Evolutionary conservation across 1,284 basidiomycete genomes (phyloP).

Genomic region (Irpex sp.): DNA sequence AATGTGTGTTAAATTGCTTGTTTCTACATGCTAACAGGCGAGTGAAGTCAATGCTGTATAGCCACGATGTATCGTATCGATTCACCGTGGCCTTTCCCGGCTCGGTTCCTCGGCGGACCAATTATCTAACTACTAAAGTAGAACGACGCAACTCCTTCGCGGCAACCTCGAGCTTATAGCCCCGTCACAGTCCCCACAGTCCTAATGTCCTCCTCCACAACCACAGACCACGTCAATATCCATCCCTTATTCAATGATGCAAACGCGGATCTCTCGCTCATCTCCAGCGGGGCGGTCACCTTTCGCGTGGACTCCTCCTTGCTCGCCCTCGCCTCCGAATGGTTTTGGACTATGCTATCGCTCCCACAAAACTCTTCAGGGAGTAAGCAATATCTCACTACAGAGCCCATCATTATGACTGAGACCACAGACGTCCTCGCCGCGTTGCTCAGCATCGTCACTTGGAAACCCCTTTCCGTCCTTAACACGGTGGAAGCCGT

Average conservation of each 20-base stretch:
- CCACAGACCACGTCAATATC: background rate
- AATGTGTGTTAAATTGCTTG: too few relatives aligned
- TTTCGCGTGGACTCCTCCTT: conserved; percentile 51
- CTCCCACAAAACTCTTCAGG: conserved; percentile 35
- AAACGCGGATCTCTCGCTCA: conserved; percentile 44
- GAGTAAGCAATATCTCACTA: conserved; percentile 44
- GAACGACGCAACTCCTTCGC: too few relatives aligned
- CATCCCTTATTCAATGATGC: conserved; percentile 41
- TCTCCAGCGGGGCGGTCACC: conserved; percentile 34
- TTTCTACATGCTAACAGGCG: too few relatives aligned
- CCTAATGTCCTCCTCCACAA: background rate
- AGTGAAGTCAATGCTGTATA: too few relatives aligned
- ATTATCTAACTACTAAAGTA: too few relatives aligned
- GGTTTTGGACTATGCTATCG: conserved; percentile 51
- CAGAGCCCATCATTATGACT: conserved; percentile 30
- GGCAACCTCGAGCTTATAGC: too few relatives aligned
- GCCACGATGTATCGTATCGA: too few relatives aligned
- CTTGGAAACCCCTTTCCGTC: conserved; percentile 44
- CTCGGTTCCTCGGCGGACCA: too few relatives aligned
- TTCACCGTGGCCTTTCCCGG: too few relatives aligned
- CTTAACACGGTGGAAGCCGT: conserved; percentile 42
- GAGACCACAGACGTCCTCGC: conserved; percentile 49
- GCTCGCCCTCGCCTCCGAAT: conserved; percentile 51
- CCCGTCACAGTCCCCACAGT: too few relatives aligned
- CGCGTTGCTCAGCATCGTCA: conserved; percentile 50